Percentiles rank a stretch among this genome's conserved stretches.
These are phyloP conservation scores for Vitis hybrid DNA, from an alignment of 177 flowering plant genomes.

Conservation along the genomic window DNA sequence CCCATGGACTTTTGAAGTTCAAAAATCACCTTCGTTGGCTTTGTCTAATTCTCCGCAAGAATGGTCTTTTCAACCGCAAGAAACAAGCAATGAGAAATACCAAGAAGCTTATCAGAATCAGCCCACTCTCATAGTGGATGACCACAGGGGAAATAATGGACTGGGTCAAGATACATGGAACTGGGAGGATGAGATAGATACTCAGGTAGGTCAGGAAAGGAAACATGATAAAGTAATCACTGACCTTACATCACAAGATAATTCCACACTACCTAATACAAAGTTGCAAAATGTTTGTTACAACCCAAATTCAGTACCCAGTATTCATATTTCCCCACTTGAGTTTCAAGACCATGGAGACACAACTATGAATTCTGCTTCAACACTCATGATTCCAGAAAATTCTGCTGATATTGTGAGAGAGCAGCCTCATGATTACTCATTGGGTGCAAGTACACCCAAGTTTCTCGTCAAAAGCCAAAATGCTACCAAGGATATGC, in stretches of 20 bases:
- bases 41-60: not conserved
- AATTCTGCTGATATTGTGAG: constrained; percentile 15
- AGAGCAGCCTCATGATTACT: constrained; percentile 9
- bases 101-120: constrained; percentile 9
- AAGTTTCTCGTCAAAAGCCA: constrained; percentile 22
- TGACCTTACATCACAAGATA: constrained; percentile 9
- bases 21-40: not conserved
- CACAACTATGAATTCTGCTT: constrained; percentile 10
- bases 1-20: not conserved
- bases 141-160: not conserved
- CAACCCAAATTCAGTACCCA: not conserved
- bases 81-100: not conserved
- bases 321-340: constrained; percentile 4
- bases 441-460: constrained; percentile 13
- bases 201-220: constrained; percentile 11
- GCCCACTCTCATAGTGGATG: not conserved
- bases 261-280: constrained; percentile 5
- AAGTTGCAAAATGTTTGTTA: constrained; percentile 15
- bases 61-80: not conserved
- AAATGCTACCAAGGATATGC: constrained; percentile 22
- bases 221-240: constrained; percentile 11
- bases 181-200: constrained; percentile 15
- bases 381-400: constrained; percentile 13
- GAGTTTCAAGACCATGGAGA: constrained; percentile 21
- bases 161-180: constrained; percentile 17